Evolutionary conservation across 1,284 basidiomycete genomes (phyloP).

Genomic region (Phaffia rhodozyma): DNA sequence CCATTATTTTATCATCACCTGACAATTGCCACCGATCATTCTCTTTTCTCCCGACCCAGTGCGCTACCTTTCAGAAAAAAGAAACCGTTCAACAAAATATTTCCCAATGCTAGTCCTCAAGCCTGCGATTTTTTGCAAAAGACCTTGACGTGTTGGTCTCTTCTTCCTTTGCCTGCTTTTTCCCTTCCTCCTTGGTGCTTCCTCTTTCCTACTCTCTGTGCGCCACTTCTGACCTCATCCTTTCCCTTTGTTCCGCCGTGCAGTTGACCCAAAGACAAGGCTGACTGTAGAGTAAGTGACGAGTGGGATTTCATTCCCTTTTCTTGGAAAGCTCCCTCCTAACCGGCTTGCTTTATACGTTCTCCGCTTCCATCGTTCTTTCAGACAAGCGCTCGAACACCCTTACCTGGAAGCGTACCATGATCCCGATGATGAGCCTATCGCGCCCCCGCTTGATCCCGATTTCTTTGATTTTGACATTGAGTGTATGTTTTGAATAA

Average conservation of each 20-base stretch:
- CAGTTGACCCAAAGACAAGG: slow-evolving; percentile 86
- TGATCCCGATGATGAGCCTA: slow-evolving; percentile 85
- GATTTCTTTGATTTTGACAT: slow-evolving; percentile 90
- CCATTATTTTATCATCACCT: slow-evolving; percentile 35
- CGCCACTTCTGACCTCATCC: background rate
- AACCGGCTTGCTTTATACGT: too few relatives aligned
- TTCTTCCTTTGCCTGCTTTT: slow-evolving; percentile 24
- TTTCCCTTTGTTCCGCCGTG: slow-evolving; percentile 32
- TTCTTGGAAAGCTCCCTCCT: too few relatives aligned
- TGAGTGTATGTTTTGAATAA: slow-evolving; percentile 32
- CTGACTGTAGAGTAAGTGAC: slow-evolving; percentile 57
- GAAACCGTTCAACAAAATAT: slow-evolving; percentile 61
- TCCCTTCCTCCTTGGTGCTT: background rate
- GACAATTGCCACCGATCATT: background rate
- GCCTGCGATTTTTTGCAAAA: slow-evolving; percentile 87
- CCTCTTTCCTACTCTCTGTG: background rate
- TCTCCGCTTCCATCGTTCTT: too few relatives aligned
- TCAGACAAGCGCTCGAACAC: slow-evolving; percentile 61
- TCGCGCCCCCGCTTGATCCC: slow-evolving; percentile 74
- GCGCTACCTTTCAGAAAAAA: slow-evolving; percentile 56
- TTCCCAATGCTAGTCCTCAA: slow-evolving; percentile 71
- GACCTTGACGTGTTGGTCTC: slow-evolving; percentile 54
- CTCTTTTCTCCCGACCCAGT: background rate
- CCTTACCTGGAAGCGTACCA: slow-evolving; percentile 80
- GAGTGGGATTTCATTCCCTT: slow-evolving; percentile 23